Conservation (phyloP, 768 basidiomycete genomes). For the Macrolepiota fuliginosa region DNA sequence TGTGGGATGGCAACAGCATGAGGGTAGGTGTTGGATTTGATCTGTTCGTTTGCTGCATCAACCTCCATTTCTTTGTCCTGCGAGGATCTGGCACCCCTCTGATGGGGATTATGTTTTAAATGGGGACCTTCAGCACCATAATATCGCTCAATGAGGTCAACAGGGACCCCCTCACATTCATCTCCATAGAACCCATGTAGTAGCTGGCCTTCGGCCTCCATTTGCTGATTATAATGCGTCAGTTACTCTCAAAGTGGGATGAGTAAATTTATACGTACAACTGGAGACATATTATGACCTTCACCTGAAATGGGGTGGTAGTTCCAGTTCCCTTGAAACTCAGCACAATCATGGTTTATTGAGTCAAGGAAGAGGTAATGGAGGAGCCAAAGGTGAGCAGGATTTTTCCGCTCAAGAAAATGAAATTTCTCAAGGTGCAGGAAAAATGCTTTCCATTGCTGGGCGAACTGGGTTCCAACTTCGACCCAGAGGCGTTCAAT, state of each 20-base stretch:
- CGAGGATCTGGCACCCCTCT: neutral
- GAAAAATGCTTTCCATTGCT: neutral
- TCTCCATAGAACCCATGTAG: neutral
- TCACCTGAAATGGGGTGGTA: neutral
- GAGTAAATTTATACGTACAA: neutral
- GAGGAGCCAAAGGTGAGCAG: neutral
- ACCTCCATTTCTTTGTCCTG: neutral
- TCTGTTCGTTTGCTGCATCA: neutral
- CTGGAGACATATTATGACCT: neutral
- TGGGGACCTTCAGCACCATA: neutral
- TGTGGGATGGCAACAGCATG: neutral
- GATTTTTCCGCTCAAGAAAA: neutral
- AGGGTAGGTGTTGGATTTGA: neutral
- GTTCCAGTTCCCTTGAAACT: neutral
- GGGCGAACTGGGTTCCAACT: neutral
- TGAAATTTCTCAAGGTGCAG: neutral
- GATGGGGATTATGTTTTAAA: neutral
- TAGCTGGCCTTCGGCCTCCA: neutral
- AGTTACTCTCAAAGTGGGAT: neutral
- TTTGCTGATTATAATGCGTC: neutral
- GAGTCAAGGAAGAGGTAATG: neutral
- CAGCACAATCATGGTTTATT: neutral
- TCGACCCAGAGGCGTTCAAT: neutral
- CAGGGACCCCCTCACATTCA: neutral
- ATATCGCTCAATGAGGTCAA: neutral